phyloP scores from a whole-genome alignment of 2,329 filamentous ascomycete species.

The Neonectria magnoliae region DNA sequence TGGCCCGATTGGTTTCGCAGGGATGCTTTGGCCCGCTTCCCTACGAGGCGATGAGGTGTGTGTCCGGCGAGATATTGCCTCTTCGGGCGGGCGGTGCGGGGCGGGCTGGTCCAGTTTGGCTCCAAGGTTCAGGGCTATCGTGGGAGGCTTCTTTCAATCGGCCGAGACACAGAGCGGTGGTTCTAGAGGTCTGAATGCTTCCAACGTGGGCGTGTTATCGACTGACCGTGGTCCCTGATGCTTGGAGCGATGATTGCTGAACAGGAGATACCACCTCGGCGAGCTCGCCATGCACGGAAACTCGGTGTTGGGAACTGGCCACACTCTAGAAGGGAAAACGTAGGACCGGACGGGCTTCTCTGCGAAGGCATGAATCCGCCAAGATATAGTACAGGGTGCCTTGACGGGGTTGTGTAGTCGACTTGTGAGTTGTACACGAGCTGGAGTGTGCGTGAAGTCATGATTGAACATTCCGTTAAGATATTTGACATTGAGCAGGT shows the following conservation, averaged over 20 bases:
- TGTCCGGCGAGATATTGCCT: constrained; percentile 2
- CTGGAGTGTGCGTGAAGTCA: neutral
- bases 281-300: neutral
- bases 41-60: neutral
- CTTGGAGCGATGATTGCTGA: neutral
- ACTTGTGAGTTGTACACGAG: neutral
- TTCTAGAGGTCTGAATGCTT: neutral
- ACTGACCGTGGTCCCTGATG: neutral
- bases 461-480: neutral
- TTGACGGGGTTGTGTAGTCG: neutral
- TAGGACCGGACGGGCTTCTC: neutral
- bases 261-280: neutral
- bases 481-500: too few species aligned
- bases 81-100: neutral
- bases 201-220: neutral
- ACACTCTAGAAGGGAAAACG: neutral
- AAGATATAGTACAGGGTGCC: neutral
- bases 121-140: neutral
- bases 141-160: neutral
- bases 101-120: too few species aligned
- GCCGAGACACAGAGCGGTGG: neutral
- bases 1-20: too few species aligned
- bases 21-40: neutral
- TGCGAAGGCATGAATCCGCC: neutral
- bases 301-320: neutral